Conservation (phyloP, 148 eudicot genomes). For the Camellia sinensis region DNA sequence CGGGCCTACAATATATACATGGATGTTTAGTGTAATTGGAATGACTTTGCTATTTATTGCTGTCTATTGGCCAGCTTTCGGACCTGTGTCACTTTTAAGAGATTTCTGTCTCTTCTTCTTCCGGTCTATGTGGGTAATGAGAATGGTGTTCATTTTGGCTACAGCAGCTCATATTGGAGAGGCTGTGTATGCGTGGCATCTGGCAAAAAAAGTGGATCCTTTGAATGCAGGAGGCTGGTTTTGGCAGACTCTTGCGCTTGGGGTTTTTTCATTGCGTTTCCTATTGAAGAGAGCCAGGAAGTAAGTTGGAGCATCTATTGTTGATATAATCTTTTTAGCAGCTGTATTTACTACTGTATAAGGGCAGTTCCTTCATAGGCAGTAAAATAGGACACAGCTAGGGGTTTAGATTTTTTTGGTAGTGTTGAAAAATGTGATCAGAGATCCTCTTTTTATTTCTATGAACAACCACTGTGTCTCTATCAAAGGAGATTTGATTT, state of each 20-base stretch:
- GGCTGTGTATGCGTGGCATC: constrained; percentile 67
- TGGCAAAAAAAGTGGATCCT: constrained; percentile 45
- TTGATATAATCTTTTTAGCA: neutral
- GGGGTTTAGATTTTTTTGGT: neutral
- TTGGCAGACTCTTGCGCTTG: too few species aligned
- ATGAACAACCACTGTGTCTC: neutral
- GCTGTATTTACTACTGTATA: neutral
- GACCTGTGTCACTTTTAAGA: constrained; percentile 50
- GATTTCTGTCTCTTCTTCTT: constrained; percentile 45
- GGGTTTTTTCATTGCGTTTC: constrained; percentile 7
- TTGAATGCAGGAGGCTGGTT: constrained; percentile 11
- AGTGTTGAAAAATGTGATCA: neutral
- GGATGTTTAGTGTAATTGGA: constrained; percentile 62
- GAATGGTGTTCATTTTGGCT: constrained; percentile 33
- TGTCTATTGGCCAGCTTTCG: constrained; percentile 57
- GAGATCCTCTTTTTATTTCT: neutral
- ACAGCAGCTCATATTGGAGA: constrained; percentile 53
- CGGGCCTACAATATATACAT: constrained; percentile 74
- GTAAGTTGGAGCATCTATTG: neutral
- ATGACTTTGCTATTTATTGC: constrained; percentile 57
- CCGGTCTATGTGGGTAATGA: constrained; percentile 41
- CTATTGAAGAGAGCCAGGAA: constrained; percentile 39
- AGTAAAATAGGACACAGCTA: neutral
- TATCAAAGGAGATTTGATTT: neutral
- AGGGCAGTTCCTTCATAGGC: neutral